Conservation (phyloP, 805 yeast species). For the Ogataea corticis region DNA sequence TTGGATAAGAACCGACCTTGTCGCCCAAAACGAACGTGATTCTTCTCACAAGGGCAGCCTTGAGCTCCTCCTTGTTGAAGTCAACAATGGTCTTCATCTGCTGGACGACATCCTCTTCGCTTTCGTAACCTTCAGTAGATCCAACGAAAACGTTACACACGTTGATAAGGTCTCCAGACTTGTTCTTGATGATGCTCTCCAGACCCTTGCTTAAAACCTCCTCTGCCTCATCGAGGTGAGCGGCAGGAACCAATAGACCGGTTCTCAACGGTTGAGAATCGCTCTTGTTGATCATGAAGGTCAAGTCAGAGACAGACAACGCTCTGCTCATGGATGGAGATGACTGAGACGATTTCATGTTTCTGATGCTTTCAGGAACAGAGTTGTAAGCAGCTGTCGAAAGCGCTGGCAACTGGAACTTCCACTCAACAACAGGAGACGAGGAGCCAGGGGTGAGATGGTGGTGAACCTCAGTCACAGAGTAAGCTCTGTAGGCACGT, state of each 20-base stretch:
- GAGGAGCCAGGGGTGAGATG: slow-evolving; percentile 46
- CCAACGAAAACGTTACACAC: slow-evolving; percentile 81
- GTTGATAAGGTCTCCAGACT: slow-evolving; percentile 56
- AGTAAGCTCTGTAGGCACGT: slow-evolving; percentile 96
- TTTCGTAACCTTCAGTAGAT: slow-evolving; percentile 68
- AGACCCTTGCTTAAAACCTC: slow-evolving; percentile 76
- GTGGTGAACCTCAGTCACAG: slow-evolving; percentile 74
- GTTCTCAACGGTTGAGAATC: slow-evolving; percentile 74
- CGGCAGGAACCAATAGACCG: slow-evolving; percentile 80
- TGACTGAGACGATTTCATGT: slow-evolving; percentile 36
- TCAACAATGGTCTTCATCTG: slow-evolving; percentile 66
- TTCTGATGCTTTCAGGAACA: slow-evolving; percentile 49
- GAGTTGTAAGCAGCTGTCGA: slow-evolving; percentile 74
- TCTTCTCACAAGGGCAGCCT: slow-evolving; percentile 80
- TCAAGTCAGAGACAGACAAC: slow-evolving; percentile 88
- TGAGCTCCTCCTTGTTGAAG: slow-evolving; percentile 69
- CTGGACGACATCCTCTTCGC: slow-evolving; percentile 66
- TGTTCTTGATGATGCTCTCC: slow-evolving; percentile 59
- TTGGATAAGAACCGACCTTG: slow-evolving; percentile 85
- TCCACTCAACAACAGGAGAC: slow-evolving; percentile 80
- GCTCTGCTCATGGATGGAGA: slow-evolving; percentile 65
- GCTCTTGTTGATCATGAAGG: slow-evolving; percentile 71
- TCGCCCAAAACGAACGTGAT: slow-evolving; percentile 87
- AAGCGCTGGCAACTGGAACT: slow-evolving; percentile 78
- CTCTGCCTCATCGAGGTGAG: slow-evolving; percentile 87